Evolutionary conservation across 2,329 filamentous ascomycete genomes (phyloP).

Genomic region (Colletotrichum siamense): DNA sequence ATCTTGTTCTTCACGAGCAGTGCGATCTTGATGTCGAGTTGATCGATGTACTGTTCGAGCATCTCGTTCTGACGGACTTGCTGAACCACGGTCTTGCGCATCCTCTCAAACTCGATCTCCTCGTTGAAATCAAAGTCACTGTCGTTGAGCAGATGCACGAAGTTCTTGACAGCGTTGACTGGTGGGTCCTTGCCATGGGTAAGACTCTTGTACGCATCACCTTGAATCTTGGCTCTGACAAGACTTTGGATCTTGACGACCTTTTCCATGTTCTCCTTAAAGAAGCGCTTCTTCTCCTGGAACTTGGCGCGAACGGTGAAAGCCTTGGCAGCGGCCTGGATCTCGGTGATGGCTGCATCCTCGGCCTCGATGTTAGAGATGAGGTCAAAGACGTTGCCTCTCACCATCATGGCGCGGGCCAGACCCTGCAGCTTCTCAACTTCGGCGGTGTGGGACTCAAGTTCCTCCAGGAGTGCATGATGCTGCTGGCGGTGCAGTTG

Average conservation of each 20-base stretch:
- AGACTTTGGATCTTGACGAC: constrained; percentile 99
- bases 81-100: constrained; percentile 95
- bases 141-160: constrained; percentile 96
- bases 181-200: constrained; percentile 97
- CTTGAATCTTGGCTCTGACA: constrained; percentile 91
- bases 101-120: constrained; percentile 93
- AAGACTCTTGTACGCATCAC: constrained; percentile 96
- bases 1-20: constrained; percentile 99
- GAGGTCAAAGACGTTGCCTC: constrained; percentile 74
- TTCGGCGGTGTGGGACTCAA: constrained; percentile 71
- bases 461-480: constrained; percentile 68
- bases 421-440: constrained; percentile 77
- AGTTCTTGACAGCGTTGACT: constrained; percentile 96
- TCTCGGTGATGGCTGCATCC: constrained; percentile 75
- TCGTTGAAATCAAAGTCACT: constrained; percentile 99
- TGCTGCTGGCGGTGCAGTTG: constrained; percentile 67
- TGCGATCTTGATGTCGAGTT: constrained; percentile 98
- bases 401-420: constrained; percentile 78
- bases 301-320: constrained; percentile 78
- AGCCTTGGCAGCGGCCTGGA: constrained; percentile 78
- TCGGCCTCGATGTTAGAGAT: constrained; percentile 82
- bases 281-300: constrained; percentile 85
- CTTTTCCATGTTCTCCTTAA: constrained; percentile 97
- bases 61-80: constrained; percentile 97
- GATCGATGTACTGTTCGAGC: constrained; percentile 96